phyloP scores from a whole-genome alignment of 768 basidiomycete genomes.

The Trametes cinnabarina region DNA sequence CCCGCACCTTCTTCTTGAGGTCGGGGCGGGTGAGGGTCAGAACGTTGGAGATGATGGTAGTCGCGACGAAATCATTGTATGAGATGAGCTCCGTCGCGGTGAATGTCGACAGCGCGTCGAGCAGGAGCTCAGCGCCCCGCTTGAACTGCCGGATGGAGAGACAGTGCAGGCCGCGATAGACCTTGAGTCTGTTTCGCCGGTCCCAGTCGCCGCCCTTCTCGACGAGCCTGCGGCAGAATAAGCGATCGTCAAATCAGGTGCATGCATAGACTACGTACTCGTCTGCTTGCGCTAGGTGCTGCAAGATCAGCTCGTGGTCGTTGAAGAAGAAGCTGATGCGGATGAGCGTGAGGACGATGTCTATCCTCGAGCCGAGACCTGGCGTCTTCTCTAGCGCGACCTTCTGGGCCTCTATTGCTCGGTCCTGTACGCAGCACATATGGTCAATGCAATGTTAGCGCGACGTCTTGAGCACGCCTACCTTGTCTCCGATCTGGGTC shows the following conservation, averaged over 20 bases:
- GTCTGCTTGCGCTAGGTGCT: conserved; percentile 76
- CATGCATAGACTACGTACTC: conserved; percentile 48
- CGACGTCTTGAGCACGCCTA: conserved; percentile 11
- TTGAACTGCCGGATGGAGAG: conserved; percentile 92
- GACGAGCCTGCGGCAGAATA: conserved; percentile 56
- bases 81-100: conserved; percentile 86
- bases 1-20: conserved; percentile 81
- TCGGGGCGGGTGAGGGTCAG: conserved; percentile 79
- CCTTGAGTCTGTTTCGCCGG: conserved; percentile 92
- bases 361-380: conserved; percentile 89
- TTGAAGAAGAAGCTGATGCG: conserved; percentile 89
- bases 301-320: conserved; percentile 68
- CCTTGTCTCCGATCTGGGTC: conserved; percentile 85
- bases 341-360: conserved; percentile 85
- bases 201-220: conserved; percentile 99
- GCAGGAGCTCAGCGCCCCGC: conserved; percentile 76
- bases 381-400: conserved; percentile 89
- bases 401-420: conserved; percentile 77
- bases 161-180: conserved; percentile 85
- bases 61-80: conserved; percentile 87
- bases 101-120: conserved; percentile 92
- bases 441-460: not conserved
- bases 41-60: conserved; percentile 78
- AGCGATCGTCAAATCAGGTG: not conserved
- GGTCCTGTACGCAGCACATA: conserved; percentile 50